Evolutionary conservation across 805 yeast genomes (phyloP).

Genomic region (Wickerhamiella brachini): DNA sequence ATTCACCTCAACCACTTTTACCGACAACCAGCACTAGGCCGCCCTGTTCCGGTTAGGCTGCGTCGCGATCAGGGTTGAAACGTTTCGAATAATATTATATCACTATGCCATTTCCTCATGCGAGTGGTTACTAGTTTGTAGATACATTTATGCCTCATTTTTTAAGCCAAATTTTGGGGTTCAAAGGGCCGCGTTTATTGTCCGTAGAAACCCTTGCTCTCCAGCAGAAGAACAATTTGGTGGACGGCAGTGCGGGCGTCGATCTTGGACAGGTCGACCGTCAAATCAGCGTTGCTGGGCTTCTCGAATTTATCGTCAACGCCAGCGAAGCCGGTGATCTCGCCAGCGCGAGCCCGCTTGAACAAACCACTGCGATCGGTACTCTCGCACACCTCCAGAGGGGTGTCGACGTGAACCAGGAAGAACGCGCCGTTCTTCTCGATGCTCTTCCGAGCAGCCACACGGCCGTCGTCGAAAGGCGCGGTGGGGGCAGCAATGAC

Average conservation of each 20-base stretch:
- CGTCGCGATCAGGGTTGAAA: too few relatives aligned
- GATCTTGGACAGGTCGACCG: conserved; percentile 38
- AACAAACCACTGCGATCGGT: conserved; percentile 40
- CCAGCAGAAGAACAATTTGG: conserved; percentile 56
- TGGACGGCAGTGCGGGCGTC: conserved; percentile 59
- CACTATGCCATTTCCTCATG: too few relatives aligned
- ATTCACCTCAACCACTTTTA: too few relatives aligned
- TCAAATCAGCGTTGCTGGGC: conserved; percentile 43
- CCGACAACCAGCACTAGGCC: too few relatives aligned
- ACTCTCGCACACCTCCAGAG: conserved; percentile 31
- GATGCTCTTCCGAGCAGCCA: conserved; percentile 30
- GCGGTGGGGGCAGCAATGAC: conserved; percentile 56
- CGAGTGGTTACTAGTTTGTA: not conserved
- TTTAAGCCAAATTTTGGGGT: too few relatives aligned
- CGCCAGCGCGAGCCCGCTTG: conserved; percentile 32
- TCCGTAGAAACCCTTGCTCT: conserved; percentile 70
- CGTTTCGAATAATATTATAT: too few relatives aligned
- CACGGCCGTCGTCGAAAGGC: conserved; percentile 31
- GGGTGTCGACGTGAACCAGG: conserved; percentile 38
- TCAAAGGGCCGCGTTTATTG: not conserved
- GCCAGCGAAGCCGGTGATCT: conserved; percentile 35
- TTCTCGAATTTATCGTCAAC: conserved; percentile 34
- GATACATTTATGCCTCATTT: conserved; percentile 14
- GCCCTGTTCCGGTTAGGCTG: too few relatives aligned
- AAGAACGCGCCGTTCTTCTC: conserved; percentile 39